phyloP scores from a whole-genome alignment of 805 yeast species.

The Starmerella cellae region DNA sequence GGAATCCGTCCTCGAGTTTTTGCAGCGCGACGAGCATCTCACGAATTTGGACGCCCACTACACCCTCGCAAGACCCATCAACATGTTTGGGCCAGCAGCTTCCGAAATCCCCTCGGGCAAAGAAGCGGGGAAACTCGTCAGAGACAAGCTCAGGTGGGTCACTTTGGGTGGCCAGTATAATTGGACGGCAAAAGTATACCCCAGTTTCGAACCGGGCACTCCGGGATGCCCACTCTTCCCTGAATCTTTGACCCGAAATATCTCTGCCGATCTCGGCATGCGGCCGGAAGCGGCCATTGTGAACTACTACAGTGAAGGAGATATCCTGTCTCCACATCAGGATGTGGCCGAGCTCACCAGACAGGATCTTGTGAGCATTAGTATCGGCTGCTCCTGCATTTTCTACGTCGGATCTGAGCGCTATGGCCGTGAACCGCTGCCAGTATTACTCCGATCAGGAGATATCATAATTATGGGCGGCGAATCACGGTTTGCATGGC shows the following conservation, averaged over 20 bases:
- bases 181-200: constrained; percentile 34
- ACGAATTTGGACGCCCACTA: constrained; percentile 30
- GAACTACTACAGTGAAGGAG: constrained; percentile 34
- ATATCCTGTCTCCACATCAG: constrained; percentile 33
- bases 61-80: constrained; percentile 25
- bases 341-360: constrained; percentile 31
- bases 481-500: constrained; percentile 30
- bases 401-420: constrained; percentile 26
- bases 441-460: constrained; percentile 30
- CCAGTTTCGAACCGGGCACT: constrained; percentile 27
- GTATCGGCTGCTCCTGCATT: constrained; percentile 32
- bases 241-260: constrained; percentile 17
- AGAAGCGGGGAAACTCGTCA: constrained; percentile 1
- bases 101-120: constrained; percentile 3
- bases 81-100: constrained; percentile 19
- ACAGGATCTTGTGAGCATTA: constrained; percentile 29
- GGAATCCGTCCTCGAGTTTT: constrained; percentile 25
- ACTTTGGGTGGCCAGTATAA: constrained; percentile 36
- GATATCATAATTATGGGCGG: constrained; percentile 34
- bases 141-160: constrained; percentile 32
- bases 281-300: constrained; percentile 32
- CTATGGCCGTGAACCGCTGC: constrained; percentile 24
- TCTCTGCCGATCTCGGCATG: constrained; percentile 22
- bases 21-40: constrained; percentile 26
- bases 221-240: constrained; percentile 28